Evolutionary conservation across 2,329 filamentous ascomycete species (phyloP).

Genomic region (Podosphaera leucotricha): DNA sequence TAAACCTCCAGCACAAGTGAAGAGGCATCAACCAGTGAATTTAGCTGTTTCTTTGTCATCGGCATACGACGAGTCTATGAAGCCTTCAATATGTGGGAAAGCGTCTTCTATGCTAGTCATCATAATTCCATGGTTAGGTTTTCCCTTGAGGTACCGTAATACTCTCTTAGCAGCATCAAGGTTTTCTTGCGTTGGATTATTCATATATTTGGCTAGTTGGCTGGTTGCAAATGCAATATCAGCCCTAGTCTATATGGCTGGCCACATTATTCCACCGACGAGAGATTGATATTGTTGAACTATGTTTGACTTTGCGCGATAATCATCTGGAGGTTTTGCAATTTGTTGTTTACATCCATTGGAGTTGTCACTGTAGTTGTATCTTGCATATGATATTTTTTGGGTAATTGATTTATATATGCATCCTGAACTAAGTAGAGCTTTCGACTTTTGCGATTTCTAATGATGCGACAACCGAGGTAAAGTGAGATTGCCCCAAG

Average conservation of each 20-base stretch:
- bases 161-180: conserved; percentile 1
- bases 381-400: background rate
- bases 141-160: background rate
- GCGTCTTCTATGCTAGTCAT: background rate
- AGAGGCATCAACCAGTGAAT: background rate
- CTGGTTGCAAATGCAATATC: conserved; percentile 1
- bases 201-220: background rate
- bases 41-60: background rate
- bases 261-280: background rate
- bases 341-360: background rate
- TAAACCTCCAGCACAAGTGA: background rate
- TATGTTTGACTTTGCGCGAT: background rate
- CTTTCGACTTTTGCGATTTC: background rate
- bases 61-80: background rate
- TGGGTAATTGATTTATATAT: background rate
- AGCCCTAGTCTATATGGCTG: background rate
- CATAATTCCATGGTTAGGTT: background rate
- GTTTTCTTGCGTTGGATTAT: conserved; percentile 1
- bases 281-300: background rate
- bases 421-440: background rate
- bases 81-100: background rate
- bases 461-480: background rate
- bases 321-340: background rate
- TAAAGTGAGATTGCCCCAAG: background rate
- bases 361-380: background rate